Base-by-base conservation (phyloP, 129 eudicot genomes). In the Escallonia herrerae region DNA sequence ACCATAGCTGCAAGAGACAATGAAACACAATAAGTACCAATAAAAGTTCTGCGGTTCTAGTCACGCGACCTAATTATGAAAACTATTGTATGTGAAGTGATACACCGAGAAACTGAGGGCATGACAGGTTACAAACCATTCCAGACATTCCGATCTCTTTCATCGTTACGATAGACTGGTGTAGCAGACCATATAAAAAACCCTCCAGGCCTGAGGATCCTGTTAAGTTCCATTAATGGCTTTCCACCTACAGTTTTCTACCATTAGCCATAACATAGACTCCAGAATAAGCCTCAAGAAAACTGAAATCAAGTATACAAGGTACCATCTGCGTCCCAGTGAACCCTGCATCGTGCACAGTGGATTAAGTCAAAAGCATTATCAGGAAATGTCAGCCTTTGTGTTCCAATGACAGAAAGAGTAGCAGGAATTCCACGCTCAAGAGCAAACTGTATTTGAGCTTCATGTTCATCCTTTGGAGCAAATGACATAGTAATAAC, bases 271-370 rank as follows among this genome's bases (percentile, higher is more conserved):
- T 65, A 51, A 41, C 38, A 60, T 42, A 51, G 55, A 53, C 65
- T 39, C 33, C 53, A 50, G 59, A 67, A 11, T 4, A 12, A 53
- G 13, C 14, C 2, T 53, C 45, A 46, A 22, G 44, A 58, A 7
- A 54, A 38, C 22, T 12, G 12, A 40, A 40, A 56, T 8, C 6
- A 47, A 53, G 48, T 37, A 12, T 37, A 40, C 22, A 7, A 66
- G 4, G 47, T 82, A 94, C 99, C 99, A 82, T 86, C 80, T 48
- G 72, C 99, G 66, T 94, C 86, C 99, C 99, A 94, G 65, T 94
- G 99, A 62, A 94, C 99, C 66, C 99, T 85, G 95, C 97, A 94
- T 74, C 99, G 80, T 56, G 99, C 99, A 71, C 99, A 94, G 72
- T 94, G 99, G 72, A 94, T 84, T 72, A 94, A 73, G 78, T 94